Conservation (phyloP, 75 land plant species). For the Pinus albicaulis region DNA sequence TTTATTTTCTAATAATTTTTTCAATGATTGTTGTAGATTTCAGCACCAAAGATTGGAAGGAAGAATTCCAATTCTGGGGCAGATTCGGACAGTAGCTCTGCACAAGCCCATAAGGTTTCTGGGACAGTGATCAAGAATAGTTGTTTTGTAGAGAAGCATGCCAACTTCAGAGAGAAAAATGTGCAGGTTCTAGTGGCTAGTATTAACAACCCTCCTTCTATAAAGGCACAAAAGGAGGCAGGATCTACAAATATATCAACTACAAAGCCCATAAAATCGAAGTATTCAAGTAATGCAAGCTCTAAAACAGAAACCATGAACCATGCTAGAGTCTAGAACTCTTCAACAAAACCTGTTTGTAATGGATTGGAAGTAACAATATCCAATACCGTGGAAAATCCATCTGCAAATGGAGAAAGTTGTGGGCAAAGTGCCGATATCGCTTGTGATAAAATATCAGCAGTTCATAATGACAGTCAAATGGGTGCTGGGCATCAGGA, state of each 20-base stretch:
- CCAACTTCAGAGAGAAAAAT: background rate
- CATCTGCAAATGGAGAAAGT: background rate
- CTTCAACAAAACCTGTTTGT: background rate
- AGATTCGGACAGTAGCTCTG: slow-evolving; percentile 7
- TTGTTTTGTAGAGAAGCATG: background rate
- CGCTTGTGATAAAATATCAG: background rate
- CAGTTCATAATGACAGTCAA: background rate
- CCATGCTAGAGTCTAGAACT: background rate
- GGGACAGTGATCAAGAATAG: background rate
- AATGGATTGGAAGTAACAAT: slow-evolving; percentile 1
- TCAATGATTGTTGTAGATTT: slow-evolving; percentile 1
- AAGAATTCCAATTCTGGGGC: slow-evolving; percentile 1
- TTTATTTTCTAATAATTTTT: background rate
- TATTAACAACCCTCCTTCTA: background rate
- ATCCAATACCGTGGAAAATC: background rate
- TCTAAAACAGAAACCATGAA: background rate
- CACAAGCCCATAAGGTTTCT: background rate
- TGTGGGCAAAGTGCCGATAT: background rate
- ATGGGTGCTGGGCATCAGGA: background rate
- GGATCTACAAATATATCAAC: slow-evolving; percentile 3
- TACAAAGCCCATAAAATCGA: slow-evolving; percentile 5
- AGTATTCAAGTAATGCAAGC: background rate
- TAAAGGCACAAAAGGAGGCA: background rate
- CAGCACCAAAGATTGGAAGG: background rate
- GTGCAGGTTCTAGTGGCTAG: background rate